These are phyloP conservation scores for Mitragyna speciosa DNA, from an alignment of 257 asterid genomes.

Conservation along the genomic window DNA sequence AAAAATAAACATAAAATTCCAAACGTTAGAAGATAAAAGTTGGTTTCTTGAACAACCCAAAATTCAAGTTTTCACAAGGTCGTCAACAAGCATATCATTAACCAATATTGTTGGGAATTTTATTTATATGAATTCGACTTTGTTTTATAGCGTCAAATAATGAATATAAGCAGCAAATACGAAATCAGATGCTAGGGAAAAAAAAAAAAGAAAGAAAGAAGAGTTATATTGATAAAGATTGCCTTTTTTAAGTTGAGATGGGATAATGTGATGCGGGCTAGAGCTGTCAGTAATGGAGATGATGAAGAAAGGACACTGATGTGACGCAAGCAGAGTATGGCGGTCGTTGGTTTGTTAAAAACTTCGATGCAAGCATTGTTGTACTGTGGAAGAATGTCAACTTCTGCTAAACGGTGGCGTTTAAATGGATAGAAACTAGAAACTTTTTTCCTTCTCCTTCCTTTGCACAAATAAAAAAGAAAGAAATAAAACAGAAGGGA, in stretches of 20 bases:
- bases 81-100: neutral
- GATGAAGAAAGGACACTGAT: neutral
- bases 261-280: neutral
- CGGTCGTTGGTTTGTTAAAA: neutral
- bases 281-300: neutral
- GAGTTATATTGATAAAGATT: neutral
- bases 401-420: neutral
- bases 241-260: neutral
- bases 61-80: neutral
- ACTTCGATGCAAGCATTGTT: neutral
- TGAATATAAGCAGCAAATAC: neutral
- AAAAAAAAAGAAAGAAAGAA: neutral
- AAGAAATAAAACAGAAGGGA: no score
- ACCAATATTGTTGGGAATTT: neutral
- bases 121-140: neutral
- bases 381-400: neutral
- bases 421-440: neutral
- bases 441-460: neutral
- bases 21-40: neutral
- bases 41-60: neutral
- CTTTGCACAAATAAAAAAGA: neutral
- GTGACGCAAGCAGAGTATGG: neutral
- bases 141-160: neutral
- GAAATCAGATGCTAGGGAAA: neutral
- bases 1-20: slow-evolving; percentile 7